Evolutionary conservation across 1,284 basidiomycete species (phyloP).

Genomic region (Coniferiporia sulphurascens): DNA sequence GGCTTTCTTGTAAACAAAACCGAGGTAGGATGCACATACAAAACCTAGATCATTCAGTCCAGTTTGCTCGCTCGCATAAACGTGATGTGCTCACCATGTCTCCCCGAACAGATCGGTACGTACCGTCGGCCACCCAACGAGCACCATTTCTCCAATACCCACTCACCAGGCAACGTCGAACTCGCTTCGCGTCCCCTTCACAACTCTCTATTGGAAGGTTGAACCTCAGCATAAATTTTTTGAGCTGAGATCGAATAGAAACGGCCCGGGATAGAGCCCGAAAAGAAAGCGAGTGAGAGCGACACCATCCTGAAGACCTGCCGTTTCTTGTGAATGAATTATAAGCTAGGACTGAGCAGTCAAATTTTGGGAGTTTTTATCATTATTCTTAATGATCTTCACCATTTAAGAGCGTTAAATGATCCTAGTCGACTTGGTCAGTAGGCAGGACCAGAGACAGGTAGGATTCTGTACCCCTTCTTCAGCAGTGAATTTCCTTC

Average conservation of each 20-base stretch:
- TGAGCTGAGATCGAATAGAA: slow-evolving; percentile 87
- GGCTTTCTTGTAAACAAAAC: slow-evolving; percentile 93
- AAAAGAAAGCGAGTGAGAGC: slow-evolving; percentile 87
- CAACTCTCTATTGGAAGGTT: slow-evolving; percentile 75
- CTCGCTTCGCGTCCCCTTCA: slow-evolving; percentile 72
- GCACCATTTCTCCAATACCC: slow-evolving; percentile 96
- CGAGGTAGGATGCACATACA: slow-evolving; percentile 91
- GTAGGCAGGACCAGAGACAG: slow-evolving; percentile 2
- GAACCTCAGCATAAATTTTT: slow-evolving; percentile 90
- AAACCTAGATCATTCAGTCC: slow-evolving; percentile 42
- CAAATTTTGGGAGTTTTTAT: too few relatives aligned
- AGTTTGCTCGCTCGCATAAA: not conserved
- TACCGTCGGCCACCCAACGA: slow-evolving; percentile 83
- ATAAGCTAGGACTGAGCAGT: slow-evolving; percentile 54
- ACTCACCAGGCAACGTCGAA: slow-evolving; percentile 82
- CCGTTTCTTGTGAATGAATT: slow-evolving; percentile 89
- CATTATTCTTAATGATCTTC: not conserved
- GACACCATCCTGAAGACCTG: slow-evolving; percentile 84
- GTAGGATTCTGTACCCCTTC: slow-evolving; percentile 65
- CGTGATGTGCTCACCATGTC: slow-evolving; percentile 54
- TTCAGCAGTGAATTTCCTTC: slow-evolving; percentile 93
- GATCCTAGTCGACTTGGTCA: slow-evolving; percentile 58
- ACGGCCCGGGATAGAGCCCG: slow-evolving; percentile 89
- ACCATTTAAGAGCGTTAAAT: slow-evolving; percentile 90
- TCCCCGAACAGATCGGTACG: slow-evolving; percentile 80